These are phyloP conservation scores for Thymus mandschuricus DNA, from an alignment of 257 asterid species.

Conservation along the genomic window DNA sequence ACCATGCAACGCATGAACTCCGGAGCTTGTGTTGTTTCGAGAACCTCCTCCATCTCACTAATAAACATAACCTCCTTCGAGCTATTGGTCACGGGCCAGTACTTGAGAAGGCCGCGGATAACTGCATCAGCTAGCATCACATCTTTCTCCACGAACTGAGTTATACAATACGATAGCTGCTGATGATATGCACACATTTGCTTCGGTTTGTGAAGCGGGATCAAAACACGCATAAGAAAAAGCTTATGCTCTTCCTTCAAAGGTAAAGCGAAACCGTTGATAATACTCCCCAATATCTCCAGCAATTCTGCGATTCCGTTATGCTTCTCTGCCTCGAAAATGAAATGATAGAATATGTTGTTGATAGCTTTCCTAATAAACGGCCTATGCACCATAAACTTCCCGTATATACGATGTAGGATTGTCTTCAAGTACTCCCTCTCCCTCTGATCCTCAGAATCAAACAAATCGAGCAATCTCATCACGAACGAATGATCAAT, in stretches of 20 bases:
- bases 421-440: slow-evolving; percentile 66
- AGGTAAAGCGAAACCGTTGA: slow-evolving; percentile 47
- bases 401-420: slow-evolving; percentile 60
- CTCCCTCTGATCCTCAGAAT: slow-evolving; percentile 67
- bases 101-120: slow-evolving; percentile 60
- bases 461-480: slow-evolving; percentile 60
- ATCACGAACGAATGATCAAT: slow-evolving; percentile 65
- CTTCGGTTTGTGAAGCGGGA: slow-evolving; percentile 53
- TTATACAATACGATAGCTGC: slow-evolving; percentile 66
- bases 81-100: slow-evolving; percentile 74
- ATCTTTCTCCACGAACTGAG: slow-evolving; percentile 66
- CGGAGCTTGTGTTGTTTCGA: slow-evolving; percentile 61
- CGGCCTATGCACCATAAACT: slow-evolving; percentile 69
- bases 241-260: slow-evolving; percentile 46
- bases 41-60: slow-evolving; percentile 70
- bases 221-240: slow-evolving; percentile 50
- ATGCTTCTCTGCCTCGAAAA: slow-evolving; percentile 63
- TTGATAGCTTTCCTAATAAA: slow-evolving; percentile 65
- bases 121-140: slow-evolving; percentile 59
- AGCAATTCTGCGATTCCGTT: slow-evolving; percentile 45
- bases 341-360: slow-evolving; percentile 55
- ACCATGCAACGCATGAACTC: slow-evolving; percentile 70
- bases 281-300: slow-evolving; percentile 45
- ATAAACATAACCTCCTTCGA: slow-evolving; percentile 75
- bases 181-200: slow-evolving; percentile 57